Evolutionary conservation across 2,329 filamentous ascomycete genomes (phyloP), one percentile per base, ranked within the genome.

Genomic region (Sporothrix variecibatus): DNA sequence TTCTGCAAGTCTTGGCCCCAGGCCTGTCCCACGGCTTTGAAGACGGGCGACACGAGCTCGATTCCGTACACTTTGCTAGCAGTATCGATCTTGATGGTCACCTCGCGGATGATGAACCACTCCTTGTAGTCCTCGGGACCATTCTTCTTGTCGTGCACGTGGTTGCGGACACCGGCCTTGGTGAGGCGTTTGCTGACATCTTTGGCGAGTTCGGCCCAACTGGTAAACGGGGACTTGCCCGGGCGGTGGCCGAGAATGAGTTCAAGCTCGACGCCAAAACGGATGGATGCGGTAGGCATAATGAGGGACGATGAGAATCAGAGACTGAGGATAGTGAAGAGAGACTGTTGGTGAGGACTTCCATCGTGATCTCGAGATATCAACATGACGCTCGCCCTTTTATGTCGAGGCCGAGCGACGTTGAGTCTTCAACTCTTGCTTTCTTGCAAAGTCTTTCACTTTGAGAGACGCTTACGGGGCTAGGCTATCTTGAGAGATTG

Each of bases 221-320:
- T 71, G 3, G 78, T 77, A 9, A 79, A 79, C 11, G 77, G 74
- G 74, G 80, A 82, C 49, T 81, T 80, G 64, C 78, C 79, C 73
- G 80, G 0, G 26, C 28, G n/a, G 23, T 28, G 78, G 12, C 77
- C 79, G 3, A 84, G 76, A 6, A 83, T 80, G 3, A 84, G 77
- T 76, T 84, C 82, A 28, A 84, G 78, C 76, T 84, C 82, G 26
- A 84, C 75, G 26, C 82, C 82, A 67, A 84, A 84, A 43, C 77
- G 76, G 51, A 80, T 76, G 2, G 75, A 43, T 64, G 72, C 65
- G 20, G n/a, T 51, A 51, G 60, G 20, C 20, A 49, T 51, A 12
- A 5, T 40, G 49, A 46, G 28, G n/a, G 17, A 3, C 11, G 3
- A 4, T 5, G 38, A 1, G 9, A 28, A 15, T n/a, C 11, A 12